Evolutionary conservation across 2,329 filamentous ascomycete species (phyloP).

Genomic region (Fusarium sp.): DNA sequence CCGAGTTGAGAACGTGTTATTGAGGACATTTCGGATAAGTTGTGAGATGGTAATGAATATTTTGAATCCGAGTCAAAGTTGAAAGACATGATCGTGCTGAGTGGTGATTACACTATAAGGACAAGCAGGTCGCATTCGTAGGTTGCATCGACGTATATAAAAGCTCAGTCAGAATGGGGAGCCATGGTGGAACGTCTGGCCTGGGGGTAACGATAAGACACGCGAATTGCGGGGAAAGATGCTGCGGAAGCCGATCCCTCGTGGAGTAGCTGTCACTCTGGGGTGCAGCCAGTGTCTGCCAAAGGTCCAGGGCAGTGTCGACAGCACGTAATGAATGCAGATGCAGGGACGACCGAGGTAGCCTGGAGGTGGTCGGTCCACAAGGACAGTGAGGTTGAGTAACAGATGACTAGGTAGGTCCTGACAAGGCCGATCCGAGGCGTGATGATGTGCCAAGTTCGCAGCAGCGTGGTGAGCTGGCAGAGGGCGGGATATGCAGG

Average conservation of each 20-base stretch:
- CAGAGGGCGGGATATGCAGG: slow-evolving; percentile 50
- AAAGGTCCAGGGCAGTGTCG: slow-evolving; percentile 35
- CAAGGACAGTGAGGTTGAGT: slow-evolving; percentile 17
- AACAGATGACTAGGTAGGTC: slow-evolving; percentile 37
- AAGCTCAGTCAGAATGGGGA: slow-evolving; percentile 47
- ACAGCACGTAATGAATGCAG: slow-evolving; percentile 42
- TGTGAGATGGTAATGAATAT: slow-evolving; percentile 36
- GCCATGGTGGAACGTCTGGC: slow-evolving; percentile 51
- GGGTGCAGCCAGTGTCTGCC: slow-evolving; percentile 41
- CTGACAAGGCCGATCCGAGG: slow-evolving; percentile 44
- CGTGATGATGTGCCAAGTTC: slow-evolving; percentile 45
- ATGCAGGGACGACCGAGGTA: slow-evolving; percentile 43
- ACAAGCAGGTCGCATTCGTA: slow-evolving; percentile 44
- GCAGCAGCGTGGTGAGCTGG: slow-evolving; percentile 48
- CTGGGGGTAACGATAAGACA: slow-evolving; percentile 42
- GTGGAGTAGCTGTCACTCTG: slow-evolving; percentile 42
- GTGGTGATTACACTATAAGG: slow-evolving; percentile 41
- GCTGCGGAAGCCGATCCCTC: slow-evolving; percentile 44
- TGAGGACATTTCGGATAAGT: slow-evolving; percentile 56
- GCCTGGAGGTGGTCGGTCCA: slow-evolving; percentile 21
- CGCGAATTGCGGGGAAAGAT: slow-evolving; percentile 44
- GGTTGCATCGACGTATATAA: slow-evolving; percentile 55
- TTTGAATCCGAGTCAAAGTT: slow-evolving; percentile 43
- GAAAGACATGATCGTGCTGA: slow-evolving; percentile 42
- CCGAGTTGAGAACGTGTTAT: slow-evolving; percentile 56